These are phyloP conservation scores for Pugionium dolabratum DNA, from an alignment of 345 rosid species.

Conservation along the genomic window DNA sequence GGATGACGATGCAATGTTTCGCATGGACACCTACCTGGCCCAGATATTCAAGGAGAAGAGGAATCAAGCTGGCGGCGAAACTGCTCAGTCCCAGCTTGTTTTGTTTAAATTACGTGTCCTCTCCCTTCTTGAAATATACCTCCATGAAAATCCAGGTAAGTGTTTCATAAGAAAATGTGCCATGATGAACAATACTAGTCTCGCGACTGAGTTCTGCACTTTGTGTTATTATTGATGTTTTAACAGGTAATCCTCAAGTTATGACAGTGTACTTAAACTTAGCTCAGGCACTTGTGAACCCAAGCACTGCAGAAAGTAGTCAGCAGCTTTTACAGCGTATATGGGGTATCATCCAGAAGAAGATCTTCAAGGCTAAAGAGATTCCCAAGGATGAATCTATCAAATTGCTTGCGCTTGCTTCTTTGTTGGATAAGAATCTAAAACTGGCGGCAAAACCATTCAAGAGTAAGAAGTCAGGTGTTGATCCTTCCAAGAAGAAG, in stretches of 20 bases:
- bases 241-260: conserved; percentile 74
- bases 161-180: conserved; percentile 11
- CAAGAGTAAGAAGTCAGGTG: conserved; percentile 71
- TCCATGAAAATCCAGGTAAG: conserved; percentile 90
- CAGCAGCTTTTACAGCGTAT: conserved; percentile 90
- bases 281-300: conserved; percentile 78
- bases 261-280: conserved; percentile 76
- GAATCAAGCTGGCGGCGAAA: conserved; percentile 83
- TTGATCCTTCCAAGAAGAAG: conserved; percentile 65
- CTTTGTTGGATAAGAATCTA: conserved; percentile 72
- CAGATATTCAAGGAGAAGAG: conserved; percentile 86
- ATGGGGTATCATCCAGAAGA: conserved; percentile 91
- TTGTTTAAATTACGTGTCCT: conserved; percentile 90
- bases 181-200: not conserved
- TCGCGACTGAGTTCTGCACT: conserved; percentile 1
- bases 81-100: conserved; percentile 92
- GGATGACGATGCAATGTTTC: conserved; percentile 99
- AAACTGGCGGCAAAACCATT: conserved; percentile 89
- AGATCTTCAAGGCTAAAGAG: conserved; percentile 79
- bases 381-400: conserved; percentile 61
- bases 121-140: conserved; percentile 87
- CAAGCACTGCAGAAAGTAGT: conserved; percentile 72
- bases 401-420: conserved; percentile 52
- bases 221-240: conserved; percentile 26
- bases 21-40: conserved; percentile 89